Conservation (phyloP, 805 yeast species). For the Nakazawaea laoshanensis region DNA sequence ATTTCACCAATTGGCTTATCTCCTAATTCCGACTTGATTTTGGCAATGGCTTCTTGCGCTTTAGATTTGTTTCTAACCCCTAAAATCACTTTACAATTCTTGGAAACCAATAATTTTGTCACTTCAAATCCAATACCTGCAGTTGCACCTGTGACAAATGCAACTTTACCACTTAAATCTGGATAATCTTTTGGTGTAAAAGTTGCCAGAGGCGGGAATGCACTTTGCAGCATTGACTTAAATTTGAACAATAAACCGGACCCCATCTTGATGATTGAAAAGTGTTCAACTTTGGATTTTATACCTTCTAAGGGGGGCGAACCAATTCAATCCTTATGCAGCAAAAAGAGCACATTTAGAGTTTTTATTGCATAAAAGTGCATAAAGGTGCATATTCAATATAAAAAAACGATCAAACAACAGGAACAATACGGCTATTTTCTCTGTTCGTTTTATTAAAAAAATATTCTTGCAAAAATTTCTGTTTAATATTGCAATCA, state of each 20-base stretch:
- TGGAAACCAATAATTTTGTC: slow-evolving; percentile 15
- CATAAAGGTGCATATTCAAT: too few relatives aligned
- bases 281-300: too few relatives aligned
- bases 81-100: slow-evolving; percentile 1
- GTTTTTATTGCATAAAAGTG: too few relatives aligned
- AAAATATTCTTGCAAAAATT: too few relatives aligned
- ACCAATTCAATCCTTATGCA: too few relatives aligned
- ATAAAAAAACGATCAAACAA: too few relatives aligned
- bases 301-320: too few relatives aligned
- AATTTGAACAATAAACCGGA: background rate
- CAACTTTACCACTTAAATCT: slow-evolving; percentile 26
- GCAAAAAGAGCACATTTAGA: too few relatives aligned
- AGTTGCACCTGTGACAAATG: slow-evolving; percentile 30
- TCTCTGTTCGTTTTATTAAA: too few relatives aligned
- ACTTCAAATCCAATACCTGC: slow-evolving; percentile 25
- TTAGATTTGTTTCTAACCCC: slow-evolving; percentile 13
- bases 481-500: too few relatives aligned
- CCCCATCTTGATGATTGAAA: too few relatives aligned
- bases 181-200: slow-evolving; percentile 37
- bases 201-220: slow-evolving; percentile 39
- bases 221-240: background rate
- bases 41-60: slow-evolving; percentile 11
- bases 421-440: too few relatives aligned
- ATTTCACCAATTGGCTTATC: slow-evolving; percentile 14
- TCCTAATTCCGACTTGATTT: slow-evolving; percentile 1